Evolutionary conservation across 768 basidiomycete species (phyloP), one percentile per base, ranked within the genome.

Genomic region (Tulasnella sp.): DNA sequence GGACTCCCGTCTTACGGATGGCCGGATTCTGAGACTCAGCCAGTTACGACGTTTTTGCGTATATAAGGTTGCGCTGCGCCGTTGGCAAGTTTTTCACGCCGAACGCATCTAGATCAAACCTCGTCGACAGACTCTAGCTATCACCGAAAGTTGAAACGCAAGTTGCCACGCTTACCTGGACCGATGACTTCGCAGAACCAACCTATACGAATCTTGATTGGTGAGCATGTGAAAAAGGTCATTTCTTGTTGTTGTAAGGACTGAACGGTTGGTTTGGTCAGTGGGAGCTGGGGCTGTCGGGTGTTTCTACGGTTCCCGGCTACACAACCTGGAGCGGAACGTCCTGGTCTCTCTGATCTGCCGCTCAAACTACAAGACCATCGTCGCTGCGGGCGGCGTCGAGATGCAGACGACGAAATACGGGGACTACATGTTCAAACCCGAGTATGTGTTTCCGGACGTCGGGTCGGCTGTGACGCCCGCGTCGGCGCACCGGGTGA

Each of bases 271-370:
- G 9, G 41, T 17, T 43, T n/a, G 17, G 17, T 21, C 59, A 67
- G 67, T 67, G 19, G 67, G 67, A 6, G 62, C 67, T 42, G 67
- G 67, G 6, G 67, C 67, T 15, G 63, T 68, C 15, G 67, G 67
- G 9, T 63, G 62, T 21, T 67, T 68, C 55, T 68, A 68, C 57
- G 67, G 62, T 9, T 64, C 64, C 15, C 59, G 67, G 15, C 59
- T 68, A 25, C 67, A 67, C 50, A 61, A 53, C 9, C 62, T 62
- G 8, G 35, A 51, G 11, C 48, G 57, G n/a, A 32, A 32, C n/a
- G 61, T 64, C 4, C 57, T 63, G 27, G 67, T 68, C 27, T 66
- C 65, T 14, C 64, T 68, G 3, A 61, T 65, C 17, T 67, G 67
- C 46, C 64, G 67, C 2, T 67, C 67, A 12, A 68, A 68, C 62